Evolutionary conservation across 2,329 filamentous ascomycete species (phyloP), one percentile per base, ranked within the genome.

Genomic region (Neocucurbitaria cava): DNA sequence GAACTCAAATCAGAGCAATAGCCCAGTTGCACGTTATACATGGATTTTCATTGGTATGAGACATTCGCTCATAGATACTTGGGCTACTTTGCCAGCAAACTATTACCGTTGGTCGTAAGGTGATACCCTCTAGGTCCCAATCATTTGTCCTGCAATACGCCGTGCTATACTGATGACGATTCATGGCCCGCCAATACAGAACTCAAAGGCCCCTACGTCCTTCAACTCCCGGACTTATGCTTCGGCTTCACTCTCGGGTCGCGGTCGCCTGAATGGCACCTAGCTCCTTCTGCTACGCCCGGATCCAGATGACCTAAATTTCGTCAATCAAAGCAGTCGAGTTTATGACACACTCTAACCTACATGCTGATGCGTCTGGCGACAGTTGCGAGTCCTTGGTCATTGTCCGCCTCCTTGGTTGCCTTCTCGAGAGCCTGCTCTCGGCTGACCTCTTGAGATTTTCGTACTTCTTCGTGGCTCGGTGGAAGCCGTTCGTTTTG

Each of bases 401-500:
- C 95, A 72, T 97, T 96, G 64, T 96, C 93, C 18, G 95, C 95
- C 64, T 97, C 93, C 56, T 89, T 85, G 38, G 87, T 87, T 2
- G 95, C 95, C 73, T 92, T 88, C 79, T 96, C 89, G 62, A 99
- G 80, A 13, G 95, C 95, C 71, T 90, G 87, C 63, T 89, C 86
- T 72, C 90, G 85, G 68, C 92, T 92, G 70, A 91, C 89, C 71
- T 92, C 90, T 58, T 88, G 91, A 75, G 89, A 91, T 77, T 88
- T 88, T 61, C 88, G 85, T 18, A 98, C 93, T 77, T 99, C 95
- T 44, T 98, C 94, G 58, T 95, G 90, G 61, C 87, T 95, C 0
- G 95, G 95, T 45, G 95, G 95, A 61, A 99, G 82, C 59, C 92
- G 86, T 80, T 99, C 95, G 76, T 99, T 99, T 79, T 98, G 93